A percentile compares a stretch with the other conserved stretches of the same genome.
Conservation (phyloP, 2,329 filamentous ascomycete species). For the Coniochaeta prunicola region DNA sequence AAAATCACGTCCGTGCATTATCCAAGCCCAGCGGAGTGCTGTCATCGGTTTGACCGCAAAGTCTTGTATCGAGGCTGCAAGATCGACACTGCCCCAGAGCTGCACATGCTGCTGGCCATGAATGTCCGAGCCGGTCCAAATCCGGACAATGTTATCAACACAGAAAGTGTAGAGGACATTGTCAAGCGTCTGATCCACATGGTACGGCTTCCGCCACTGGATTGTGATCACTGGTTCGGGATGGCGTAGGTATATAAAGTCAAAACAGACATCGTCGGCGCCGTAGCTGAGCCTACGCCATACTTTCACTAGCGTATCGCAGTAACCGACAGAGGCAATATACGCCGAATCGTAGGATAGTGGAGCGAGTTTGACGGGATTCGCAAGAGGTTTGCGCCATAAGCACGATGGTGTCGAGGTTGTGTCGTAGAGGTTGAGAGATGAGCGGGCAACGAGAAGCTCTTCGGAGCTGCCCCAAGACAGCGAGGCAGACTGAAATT, state of each 20-base stretch:
- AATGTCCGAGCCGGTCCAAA: slow-evolving; percentile 76
- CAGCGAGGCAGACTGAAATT: slow-evolving; percentile 30
- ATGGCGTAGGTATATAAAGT: slow-evolving; percentile 85
- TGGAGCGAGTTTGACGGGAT: slow-evolving; percentile 62
- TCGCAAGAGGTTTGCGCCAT: slow-evolving; percentile 73
- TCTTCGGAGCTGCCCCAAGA: slow-evolving; percentile 89
- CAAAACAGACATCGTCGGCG: slow-evolving; percentile 75
- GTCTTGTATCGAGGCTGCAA: slow-evolving; percentile 61
- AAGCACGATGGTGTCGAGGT: slow-evolving; percentile 44
- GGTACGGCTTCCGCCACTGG: slow-evolving; percentile 76
- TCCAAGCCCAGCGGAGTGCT: slow-evolving; percentile 61
- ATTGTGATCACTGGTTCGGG: slow-evolving; percentile 71
- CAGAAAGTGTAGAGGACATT: slow-evolving; percentile 90
- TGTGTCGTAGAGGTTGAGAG: slow-evolving; percentile 60
- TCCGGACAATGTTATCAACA: slow-evolving; percentile 68
- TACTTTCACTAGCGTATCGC: slow-evolving; percentile 82
- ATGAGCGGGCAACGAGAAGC: slow-evolving; percentile 67
- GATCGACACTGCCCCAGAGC: slow-evolving; percentile 74
- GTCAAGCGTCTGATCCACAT: slow-evolving; percentile 70
- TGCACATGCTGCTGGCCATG: slow-evolving; percentile 65
- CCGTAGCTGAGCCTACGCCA: slow-evolving; percentile 87
- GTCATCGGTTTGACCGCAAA: slow-evolving; percentile 14
- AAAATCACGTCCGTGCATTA: slow-evolving; percentile 78
- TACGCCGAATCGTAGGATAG: slow-evolving; percentile 84
- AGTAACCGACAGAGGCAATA: slow-evolving; percentile 71